phyloP scores from a whole-genome alignment of 2,329 filamentous ascomycete species.

The Pleurostoma richardsiae region DNA sequence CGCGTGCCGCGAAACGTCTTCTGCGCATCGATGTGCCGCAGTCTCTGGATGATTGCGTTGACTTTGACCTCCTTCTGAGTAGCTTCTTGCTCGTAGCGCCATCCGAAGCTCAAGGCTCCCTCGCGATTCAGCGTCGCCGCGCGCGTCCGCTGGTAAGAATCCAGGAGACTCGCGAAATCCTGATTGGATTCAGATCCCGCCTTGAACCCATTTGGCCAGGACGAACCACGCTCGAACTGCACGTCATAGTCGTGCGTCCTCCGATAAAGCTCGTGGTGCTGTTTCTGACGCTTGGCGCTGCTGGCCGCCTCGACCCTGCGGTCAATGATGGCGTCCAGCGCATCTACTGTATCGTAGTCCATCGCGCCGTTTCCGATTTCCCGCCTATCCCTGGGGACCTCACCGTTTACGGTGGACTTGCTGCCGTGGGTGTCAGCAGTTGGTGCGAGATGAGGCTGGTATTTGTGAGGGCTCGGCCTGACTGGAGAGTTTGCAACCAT shows the following conservation, averaged over 20 bases:
- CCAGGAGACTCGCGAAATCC: conserved; percentile 2
- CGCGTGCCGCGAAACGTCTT: conserved; percentile 27
- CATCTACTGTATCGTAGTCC: background rate
- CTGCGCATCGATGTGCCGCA: conserved; percentile 29
- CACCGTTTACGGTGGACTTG: background rate
- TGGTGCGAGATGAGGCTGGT: background rate
- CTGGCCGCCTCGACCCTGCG: background rate
- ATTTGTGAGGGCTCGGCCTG: background rate
- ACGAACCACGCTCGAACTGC: background rate
- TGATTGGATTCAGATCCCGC: background rate
- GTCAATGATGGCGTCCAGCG: conserved; percentile 6
- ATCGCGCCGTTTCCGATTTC: background rate
- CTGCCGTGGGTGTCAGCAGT: background rate
- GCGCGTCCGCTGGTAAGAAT: conserved; percentile 26
- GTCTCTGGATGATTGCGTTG: conserved; percentile 30
- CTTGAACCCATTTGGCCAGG: no score
- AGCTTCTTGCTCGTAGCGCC: conserved; percentile 23
- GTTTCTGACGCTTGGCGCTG: background rate
- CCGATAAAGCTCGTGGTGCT: background rate
- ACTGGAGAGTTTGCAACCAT: background rate
- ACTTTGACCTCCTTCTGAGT: conserved; percentile 28
- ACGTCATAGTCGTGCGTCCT: background rate
- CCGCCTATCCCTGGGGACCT: background rate
- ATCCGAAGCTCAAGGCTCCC: conserved; percentile 33
- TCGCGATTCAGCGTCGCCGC: conserved; percentile 23